Evolutionary conservation across 352 stramenopile species (phyloP).

Genomic region (Globisporangium rhizosaccharum): DNA sequence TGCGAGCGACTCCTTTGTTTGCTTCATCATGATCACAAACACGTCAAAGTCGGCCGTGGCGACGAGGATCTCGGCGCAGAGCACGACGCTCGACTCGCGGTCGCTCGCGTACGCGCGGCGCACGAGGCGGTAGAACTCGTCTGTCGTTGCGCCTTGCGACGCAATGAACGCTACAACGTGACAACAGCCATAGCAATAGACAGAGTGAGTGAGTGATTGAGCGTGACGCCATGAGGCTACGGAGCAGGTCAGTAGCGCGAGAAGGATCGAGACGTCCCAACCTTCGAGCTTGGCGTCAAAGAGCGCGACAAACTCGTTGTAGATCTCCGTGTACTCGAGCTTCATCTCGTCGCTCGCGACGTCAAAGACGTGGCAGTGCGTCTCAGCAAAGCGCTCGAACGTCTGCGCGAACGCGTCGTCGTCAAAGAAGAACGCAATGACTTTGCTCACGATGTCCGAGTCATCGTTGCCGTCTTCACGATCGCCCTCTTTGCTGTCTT

Average conservation of each 20-base stretch:
- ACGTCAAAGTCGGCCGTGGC: conserved; percentile 77
- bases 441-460: conserved; percentile 43
- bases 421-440: conserved; percentile 78
- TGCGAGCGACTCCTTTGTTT: conserved; percentile 63
- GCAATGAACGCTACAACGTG: conserved; percentile 44
- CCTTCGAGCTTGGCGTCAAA: conserved; percentile 80
- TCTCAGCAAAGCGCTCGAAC: conserved; percentile 65
- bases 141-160: conserved; percentile 45
- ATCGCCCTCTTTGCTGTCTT: conserved; percentile 16
- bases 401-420: conserved; percentile 70
- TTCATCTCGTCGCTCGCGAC: conserved; percentile 77
- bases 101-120: conserved; percentile 49
- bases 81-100: conserved; percentile 51
- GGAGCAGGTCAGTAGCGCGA: neutral
- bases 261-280: conserved; percentile 5
- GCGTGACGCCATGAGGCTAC: too few relatives aligned
- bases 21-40: conserved; percentile 81
- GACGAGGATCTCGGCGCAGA: conserved; percentile 74
- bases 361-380: conserved; percentile 58
- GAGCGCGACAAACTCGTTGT: conserved; percentile 67
- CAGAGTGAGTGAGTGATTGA: neutral
- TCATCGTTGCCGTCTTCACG: conserved; percentile 20
- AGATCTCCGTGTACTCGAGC: conserved; percentile 81
- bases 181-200: neutral
- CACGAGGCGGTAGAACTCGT: conserved; percentile 66